Evolutionary conservation across 805 yeast genomes (phyloP), one percentile per base, ranked within the genome.

Genomic region (Lipomyces orientalis): DNA sequence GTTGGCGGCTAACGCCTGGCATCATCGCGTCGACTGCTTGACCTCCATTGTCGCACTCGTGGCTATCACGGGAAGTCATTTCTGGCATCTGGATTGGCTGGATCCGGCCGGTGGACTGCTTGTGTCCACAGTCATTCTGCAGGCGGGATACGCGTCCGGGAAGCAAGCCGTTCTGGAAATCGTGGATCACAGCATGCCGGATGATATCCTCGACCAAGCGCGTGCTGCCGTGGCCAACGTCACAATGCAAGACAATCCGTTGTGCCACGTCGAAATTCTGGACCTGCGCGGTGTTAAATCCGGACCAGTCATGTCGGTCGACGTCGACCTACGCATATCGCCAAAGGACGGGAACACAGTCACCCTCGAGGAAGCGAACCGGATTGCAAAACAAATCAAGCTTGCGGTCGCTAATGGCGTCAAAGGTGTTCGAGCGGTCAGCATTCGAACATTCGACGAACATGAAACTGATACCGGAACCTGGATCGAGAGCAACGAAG

Each of bases 1-100:
- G 2, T 83, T 95, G 59, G 87, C 91, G 60, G 99, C 99, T 3
- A 95, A 95, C 76, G 99, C 99, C 2, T 95, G 99, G 98, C 99
- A 95, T 78, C 99, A 95, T 76, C 84, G 99, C 70, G 95, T 94
- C 10, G 99, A 95, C 76, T 90, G 97, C 0, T 78, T 95, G 73
- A 96, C 98, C 0, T 91, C 98, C 0, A 83, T 90, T 29, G 98
- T 94, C 7, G 98, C 98, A 0, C 84, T 94, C 25, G 85, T 88
- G 3, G 93, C 98, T 0, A 95, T 95, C 61, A 85, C 96, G 0
- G 88, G 93, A 1, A 97, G 97, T 43, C 88, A 90, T 72, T 81
- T 91, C 67, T 85, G 93, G 69, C 85, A 88, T 70, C 85, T 91
- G 52, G 88, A 87, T 56, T 92, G 97, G 88, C 80, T 95, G 64